Conservation (phyloP, 768 basidiomycete species). For the Collybia sordida region DNA sequence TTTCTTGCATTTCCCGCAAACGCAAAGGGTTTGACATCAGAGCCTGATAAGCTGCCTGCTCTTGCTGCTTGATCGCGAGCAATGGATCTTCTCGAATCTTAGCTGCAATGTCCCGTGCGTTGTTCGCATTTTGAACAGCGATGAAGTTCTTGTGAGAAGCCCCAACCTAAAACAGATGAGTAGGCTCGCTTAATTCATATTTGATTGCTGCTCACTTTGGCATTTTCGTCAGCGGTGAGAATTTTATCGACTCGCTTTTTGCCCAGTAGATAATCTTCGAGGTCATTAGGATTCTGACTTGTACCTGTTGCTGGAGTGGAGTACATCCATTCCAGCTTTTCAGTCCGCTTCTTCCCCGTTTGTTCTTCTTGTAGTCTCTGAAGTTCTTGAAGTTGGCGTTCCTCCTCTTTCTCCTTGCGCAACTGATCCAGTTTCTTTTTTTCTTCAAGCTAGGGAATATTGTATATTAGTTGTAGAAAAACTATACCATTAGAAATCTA, state of each 20-base stretch:
- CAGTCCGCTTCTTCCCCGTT: slow-evolving; percentile 91
- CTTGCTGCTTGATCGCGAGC: slow-evolving; percentile 97
- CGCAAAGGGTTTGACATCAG: slow-evolving; percentile 85
- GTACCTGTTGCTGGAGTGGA: slow-evolving; percentile 94
- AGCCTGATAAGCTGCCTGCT: slow-evolving; percentile 89
- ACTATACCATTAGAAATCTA: slow-evolving; percentile 12
- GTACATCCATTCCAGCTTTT: slow-evolving; percentile 99
- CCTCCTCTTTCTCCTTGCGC: slow-evolving; percentile 96
- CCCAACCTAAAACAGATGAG: slow-evolving; percentile 53
- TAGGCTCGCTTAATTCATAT: slow-evolving; percentile 10
- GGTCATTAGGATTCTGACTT: slow-evolving; percentile 81
- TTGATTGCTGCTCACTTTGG: slow-evolving; percentile 53
- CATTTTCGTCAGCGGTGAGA: slow-evolving; percentile 87
- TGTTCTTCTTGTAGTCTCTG: slow-evolving; percentile 94
- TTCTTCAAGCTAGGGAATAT: slow-evolving; percentile 78
- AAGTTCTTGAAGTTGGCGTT: slow-evolving; percentile 93
- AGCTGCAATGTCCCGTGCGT: slow-evolving; percentile 78
- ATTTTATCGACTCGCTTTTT: slow-evolving; percentile 99
- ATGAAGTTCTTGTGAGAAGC: slow-evolving; percentile 92
- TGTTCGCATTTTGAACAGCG: slow-evolving; percentile 94
- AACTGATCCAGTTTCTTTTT: slow-evolving; percentile 98
- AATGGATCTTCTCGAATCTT: slow-evolving; percentile 97
- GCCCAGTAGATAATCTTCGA: slow-evolving; percentile 95
- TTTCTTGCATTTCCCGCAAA: slow-evolving; percentile 76
- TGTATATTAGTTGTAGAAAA: slow-evolving; percentile 11